Evolutionary conservation across 75 land plant genomes (phyloP), one percentile per base, ranked within the genome.

Genomic region (Cupressus sempervirens): DNA sequence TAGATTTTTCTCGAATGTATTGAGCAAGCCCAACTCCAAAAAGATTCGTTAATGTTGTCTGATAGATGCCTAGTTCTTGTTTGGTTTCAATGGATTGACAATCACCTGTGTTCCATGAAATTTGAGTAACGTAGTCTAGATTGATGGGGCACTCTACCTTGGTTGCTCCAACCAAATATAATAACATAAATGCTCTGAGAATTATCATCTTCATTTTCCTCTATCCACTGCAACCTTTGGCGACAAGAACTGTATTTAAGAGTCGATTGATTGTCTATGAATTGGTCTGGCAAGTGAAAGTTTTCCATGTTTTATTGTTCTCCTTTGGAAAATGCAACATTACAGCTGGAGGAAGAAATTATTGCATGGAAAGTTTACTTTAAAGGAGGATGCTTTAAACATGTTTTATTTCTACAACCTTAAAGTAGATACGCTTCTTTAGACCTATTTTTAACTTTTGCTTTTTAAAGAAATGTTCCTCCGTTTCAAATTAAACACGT

Each of bases 1-100:
- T n/a, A 36, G 88, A 83, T 29, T 93, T 83, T 2, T 88, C 85
- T 50, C 86, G 87, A 77, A 96, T 93, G 84, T 91, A 89, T 46
- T 81, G 81, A 58, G 95, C 87, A 13, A 92, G 13, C 3, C 87
- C 91, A 1, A 96, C 56, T 29, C 93, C 98, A 32, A 91, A 85
- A 76, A 90, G 81, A 54, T 86, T 86, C n/a, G 87, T 67, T 26
- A 91, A 89, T 5, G 94, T 90, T 43, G 40, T 79, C 80, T 95
- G 93, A 87, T 95, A 96, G 4, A 68, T 18, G 20, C 1, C 16
- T 4, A 40, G n/a, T 7, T 62, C 32, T 29, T 30, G 73, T 34
- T 15, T 36, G 67, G 18, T 81, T 38, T 30, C 20, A 18, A 38
- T 18, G 36, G 36, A 45, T 29, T 15, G 35, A n/a, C 65, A 34